Conservation (phyloP, 176 grass and related monocot species). For the Hordeum vulgare region DNA sequence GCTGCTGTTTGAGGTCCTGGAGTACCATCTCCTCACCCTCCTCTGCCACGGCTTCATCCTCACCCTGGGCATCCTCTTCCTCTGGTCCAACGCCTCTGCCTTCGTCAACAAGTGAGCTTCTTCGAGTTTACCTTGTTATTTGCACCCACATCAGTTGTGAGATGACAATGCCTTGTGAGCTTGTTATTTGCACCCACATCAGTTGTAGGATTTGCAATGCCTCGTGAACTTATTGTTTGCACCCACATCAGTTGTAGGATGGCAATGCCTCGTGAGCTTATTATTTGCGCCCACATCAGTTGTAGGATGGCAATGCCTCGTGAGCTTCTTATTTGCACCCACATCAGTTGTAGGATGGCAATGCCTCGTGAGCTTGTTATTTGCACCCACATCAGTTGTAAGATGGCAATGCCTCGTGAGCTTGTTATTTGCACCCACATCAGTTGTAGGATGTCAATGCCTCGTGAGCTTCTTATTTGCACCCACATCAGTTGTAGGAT, state of each 20-base stretch:
- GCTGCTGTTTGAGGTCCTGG: constrained; percentile 88
- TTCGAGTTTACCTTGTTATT: not conserved
- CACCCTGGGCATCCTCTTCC: constrained; percentile 61
- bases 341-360: not conserved
- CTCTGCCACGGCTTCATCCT: constrained; percentile 58
- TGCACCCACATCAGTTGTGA: not conserved
- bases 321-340: too few species aligned
- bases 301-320: not conserved
- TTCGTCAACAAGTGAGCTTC: constrained; percentile 81
- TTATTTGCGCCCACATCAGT: too few species aligned
- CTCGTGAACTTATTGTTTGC: too few species aligned
- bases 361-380: not conserved
- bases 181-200: too few species aligned
- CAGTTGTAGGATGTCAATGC: not conserved
- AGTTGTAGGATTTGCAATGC: not conserved
- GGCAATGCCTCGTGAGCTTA: not conserved
- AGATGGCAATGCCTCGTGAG: not conserved
- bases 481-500: not conserved
- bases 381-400: constrained; percentile 3
- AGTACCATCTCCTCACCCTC: constrained; percentile 69
- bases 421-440: too few species aligned
- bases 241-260: not conserved
- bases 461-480: too few species aligned
- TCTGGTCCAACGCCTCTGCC: constrained; percentile 74
- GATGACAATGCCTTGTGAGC: not conserved